These are phyloP conservation scores for Aspergillus vadensis DNA, from an alignment of 2,329 filamentous ascomycete species.

Conservation along the genomic window DNA sequence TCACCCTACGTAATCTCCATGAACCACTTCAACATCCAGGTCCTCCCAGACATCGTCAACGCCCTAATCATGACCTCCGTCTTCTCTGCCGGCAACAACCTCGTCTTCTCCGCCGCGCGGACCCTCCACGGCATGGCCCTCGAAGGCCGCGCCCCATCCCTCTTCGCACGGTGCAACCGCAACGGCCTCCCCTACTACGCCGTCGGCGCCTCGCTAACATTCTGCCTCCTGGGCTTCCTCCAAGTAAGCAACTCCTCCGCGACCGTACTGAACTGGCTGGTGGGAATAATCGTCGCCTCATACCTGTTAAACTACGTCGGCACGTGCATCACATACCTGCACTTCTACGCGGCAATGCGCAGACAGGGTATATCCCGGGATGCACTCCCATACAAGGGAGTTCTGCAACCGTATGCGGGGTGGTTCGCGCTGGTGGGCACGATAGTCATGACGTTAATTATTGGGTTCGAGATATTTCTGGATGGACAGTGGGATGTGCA, in stretches of 20 bases:
- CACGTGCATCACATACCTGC: slow-evolving; percentile 69
- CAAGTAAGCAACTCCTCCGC: slow-evolving; percentile 65
- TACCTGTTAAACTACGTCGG: slow-evolving; percentile 48
- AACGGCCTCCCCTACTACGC: slow-evolving; percentile 70
- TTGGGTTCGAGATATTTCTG: slow-evolving; percentile 72
- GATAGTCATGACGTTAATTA: slow-evolving; percentile 68
- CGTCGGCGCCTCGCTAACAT: slow-evolving; percentile 62
- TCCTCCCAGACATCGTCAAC: slow-evolving; percentile 69
- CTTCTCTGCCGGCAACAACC: slow-evolving; percentile 65
- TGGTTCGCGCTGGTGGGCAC: slow-evolving; percentile 66
- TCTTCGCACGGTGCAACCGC: slow-evolving; percentile 53
- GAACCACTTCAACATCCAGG: slow-evolving; percentile 60
- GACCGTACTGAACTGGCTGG: slow-evolving; percentile 58
- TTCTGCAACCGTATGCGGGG: slow-evolving; percentile 69
- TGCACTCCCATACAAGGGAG: slow-evolving; percentile 67
- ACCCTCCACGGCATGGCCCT: slow-evolving; percentile 66
- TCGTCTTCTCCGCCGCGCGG: slow-evolving; percentile 65
- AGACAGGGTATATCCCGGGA: slow-evolving; percentile 68
- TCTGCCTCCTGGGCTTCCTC: slow-evolving; percentile 71
- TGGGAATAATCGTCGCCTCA: slow-evolving; percentile 32
- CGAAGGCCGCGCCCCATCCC: slow-evolving; percentile 60
- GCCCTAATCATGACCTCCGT: slow-evolving; percentile 68
- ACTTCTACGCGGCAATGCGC: slow-evolving; percentile 67
- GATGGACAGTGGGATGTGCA: slow-evolving; percentile 63
- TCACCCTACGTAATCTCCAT: slow-evolving; percentile 69